Evolutionary conservation across 768 basidiomycete genomes (phyloP).

Genomic region (Thelephora ganbajun): DNA sequence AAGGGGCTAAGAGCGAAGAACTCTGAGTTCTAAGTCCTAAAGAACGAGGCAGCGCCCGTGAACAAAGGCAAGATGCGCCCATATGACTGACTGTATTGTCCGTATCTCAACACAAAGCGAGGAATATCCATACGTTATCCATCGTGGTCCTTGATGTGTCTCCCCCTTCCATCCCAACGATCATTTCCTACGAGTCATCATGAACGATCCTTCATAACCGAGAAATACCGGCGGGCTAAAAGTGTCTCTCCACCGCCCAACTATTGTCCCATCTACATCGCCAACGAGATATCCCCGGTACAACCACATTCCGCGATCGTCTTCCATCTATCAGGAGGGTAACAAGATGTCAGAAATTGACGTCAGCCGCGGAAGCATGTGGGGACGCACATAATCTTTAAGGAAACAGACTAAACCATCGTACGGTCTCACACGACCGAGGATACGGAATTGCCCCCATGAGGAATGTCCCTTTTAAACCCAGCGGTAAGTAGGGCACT

Average conservation of each 20-base stretch:
- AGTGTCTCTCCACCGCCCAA: conserved; percentile 83
- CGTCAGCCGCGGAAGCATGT: background rate
- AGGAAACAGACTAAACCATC: conserved; percentile 71
- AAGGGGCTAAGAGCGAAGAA: too few relatives aligned
- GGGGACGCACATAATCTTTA: conserved; percentile 63
- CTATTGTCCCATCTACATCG: conserved; percentile 49
- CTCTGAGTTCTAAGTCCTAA: too few relatives aligned
- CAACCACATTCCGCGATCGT: conserved; percentile 70
- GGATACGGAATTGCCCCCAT: conserved; percentile 77
- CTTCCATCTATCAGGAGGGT: conserved; percentile 54
- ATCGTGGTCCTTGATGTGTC: too few relatives aligned
- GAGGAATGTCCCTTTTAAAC: conserved; percentile 69
- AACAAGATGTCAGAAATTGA: background rate
- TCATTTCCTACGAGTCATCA: conserved; percentile 52
- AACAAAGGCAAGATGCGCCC: too few relatives aligned
- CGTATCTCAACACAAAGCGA: too few relatives aligned
- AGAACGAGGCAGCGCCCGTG: too few relatives aligned
- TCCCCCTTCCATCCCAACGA: background rate
- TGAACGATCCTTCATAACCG: conserved; percentile 83
- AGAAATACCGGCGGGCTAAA: conserved; percentile 42
- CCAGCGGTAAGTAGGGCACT: background rate
- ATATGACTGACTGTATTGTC: too few relatives aligned
- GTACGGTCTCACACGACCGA: conserved; percentile 66
- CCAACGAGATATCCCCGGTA: conserved; percentile 78
- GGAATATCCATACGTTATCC: too few relatives aligned